These are phyloP conservation scores for Aspergillus pseudoviridinutans DNA, from an alignment of 2,329 filamentous ascomycete species.

Conservation along the genomic window DNA sequence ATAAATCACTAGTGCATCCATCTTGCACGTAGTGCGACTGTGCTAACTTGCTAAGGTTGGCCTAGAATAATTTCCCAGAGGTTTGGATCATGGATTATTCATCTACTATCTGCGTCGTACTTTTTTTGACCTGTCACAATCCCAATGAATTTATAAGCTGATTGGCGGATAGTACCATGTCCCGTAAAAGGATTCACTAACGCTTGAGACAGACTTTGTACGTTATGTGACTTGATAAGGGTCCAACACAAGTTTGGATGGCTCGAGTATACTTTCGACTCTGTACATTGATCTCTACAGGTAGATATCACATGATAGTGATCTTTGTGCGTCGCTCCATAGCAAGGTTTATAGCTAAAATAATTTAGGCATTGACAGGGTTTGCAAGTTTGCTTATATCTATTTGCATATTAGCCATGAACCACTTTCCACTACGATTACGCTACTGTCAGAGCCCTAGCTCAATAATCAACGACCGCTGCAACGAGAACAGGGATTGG, in stretches of 20 bases:
- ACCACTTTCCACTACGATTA: neutral
- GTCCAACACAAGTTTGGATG: neutral
- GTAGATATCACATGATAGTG: neutral
- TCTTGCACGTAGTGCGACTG: neutral
- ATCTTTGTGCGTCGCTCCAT: neutral
- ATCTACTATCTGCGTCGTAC: neutral
- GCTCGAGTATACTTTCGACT: neutral
- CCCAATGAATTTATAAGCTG: neutral
- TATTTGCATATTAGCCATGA: neutral
- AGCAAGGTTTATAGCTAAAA: neutral
- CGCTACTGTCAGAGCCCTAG: neutral
- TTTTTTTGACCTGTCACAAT: neutral
- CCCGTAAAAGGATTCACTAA: neutral
- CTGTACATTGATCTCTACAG: neutral
- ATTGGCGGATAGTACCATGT: neutral
- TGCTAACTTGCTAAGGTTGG: neutral
- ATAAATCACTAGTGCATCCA: neutral
- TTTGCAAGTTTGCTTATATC: neutral
- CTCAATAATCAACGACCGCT: neutral
- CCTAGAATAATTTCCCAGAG: neutral
- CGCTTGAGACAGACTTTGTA: neutral
- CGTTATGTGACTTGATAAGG: neutral
- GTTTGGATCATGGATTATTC: neutral
- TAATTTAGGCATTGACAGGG: neutral
- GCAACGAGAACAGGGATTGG: conserved; percentile 11